A percentile compares a stretch with the other conserved stretches of the same genome.
Evolutionary conservation across 345 rosid species (phyloP).

Genomic region (Citrus mangshanensis): DNA sequence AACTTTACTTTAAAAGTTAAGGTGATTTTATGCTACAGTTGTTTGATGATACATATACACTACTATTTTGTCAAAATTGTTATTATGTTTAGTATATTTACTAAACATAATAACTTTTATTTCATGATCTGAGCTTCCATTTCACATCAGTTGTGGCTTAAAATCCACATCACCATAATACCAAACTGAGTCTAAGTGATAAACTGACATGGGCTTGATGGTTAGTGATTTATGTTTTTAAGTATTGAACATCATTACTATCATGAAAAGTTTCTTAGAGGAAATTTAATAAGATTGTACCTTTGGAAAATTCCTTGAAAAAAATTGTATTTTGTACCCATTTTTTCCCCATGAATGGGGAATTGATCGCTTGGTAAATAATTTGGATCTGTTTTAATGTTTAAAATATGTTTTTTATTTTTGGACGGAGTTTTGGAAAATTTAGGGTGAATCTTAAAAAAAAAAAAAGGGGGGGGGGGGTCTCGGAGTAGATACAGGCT

Average conservation of each 20-base stretch:
- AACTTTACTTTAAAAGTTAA: no score
- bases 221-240: not conserved
- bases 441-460: not conserved
- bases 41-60: no score
- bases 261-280: not conserved
- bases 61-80: no score
- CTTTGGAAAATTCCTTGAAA: not conserved
- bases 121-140: no score
- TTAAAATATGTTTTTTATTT: not conserved
- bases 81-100: no score
- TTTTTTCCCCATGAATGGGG: not conserved
- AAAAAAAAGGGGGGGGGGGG: no score
- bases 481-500: not conserved
- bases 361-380: not conserved
- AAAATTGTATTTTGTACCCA: not conserved
- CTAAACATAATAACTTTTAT: no score
- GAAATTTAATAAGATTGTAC: not conserved
- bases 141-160: no score
- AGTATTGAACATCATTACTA: not conserved
- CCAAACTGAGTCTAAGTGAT: not conserved
- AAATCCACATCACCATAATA: no score
- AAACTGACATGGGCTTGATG: not conserved
- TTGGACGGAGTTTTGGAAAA: not conserved
- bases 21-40: no score
- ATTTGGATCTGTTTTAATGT: not conserved